Base-by-base conservation (phyloP, 805 yeast species). In the Candida rishiriensis region DNA sequence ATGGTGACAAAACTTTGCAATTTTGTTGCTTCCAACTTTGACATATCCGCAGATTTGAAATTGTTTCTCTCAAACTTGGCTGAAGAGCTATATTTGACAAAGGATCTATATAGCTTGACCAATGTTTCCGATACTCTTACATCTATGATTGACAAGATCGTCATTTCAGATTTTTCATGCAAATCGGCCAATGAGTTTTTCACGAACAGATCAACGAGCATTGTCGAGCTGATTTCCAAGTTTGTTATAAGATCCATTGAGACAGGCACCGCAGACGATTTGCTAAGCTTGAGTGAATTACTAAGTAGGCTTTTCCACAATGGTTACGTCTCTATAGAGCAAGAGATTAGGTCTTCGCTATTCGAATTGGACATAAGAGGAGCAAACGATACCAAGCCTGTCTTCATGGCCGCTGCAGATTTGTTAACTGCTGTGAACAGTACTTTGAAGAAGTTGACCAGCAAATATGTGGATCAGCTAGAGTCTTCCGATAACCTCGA, bases 11-110 rank as follows among this genome's bases (percentile, higher is more conserved):
- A 53, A 8, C 48, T 64, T 10, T 48, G 55, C 12, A 29, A 43
- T 4, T 61, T 48, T 44, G 50, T 55, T 10, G 41, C 56, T 15
- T 36, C 36, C 3, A 57, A 61, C 42, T 60, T 60, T 29, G 38
- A 39, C 7, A 32, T 53, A 2, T 40, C 45, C 35, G 34, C 37
- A 8, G 33, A 40, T 9, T 34, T 49, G 17, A 53, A 50, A 39
- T 26, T 46, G 13, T 30, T 35, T 14, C 18, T 62, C 10, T 37
- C 55, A 16, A 43, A 45, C 31, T 28, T 43, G 12, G 44, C 56
- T 9, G 61, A 59, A 42, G 36, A 51, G 37, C 37, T 54, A 13
- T 44, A 47, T 10, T 31, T 60, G 9, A 33, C 54, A 1, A 28
- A 30, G 11, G 46, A 44, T 17, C 45, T 60, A 10, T 55, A 50